Base-by-base conservation (phyloP, 371 early-diverging fungal species). In the Saksenaea oblongispora region DNA sequence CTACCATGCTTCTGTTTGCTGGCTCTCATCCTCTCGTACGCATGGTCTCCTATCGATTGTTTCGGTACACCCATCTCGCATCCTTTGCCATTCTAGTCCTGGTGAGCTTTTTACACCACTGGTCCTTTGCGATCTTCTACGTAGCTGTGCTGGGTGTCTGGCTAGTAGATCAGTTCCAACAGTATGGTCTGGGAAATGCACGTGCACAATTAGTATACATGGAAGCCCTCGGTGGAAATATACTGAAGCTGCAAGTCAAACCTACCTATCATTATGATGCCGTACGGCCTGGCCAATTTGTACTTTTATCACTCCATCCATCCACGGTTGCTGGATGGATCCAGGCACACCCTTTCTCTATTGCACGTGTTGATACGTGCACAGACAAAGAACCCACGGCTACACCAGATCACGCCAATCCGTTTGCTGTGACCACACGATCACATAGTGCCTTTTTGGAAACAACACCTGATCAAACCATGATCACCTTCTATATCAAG, bases 11-110 rank as follows among this genome's bases (percentile, higher is more conserved):
- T 1, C 60, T 76, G 0, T 10, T 70, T 1, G 55, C 76, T 14
- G 74, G 76, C 0, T 68, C 80, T 2, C 80, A 80, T 56, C 65
- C 76, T 0, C 31, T 80, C 5, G 62, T 80, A 7, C 71, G 80
- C 10, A 41, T 59, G 3, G 3, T 68, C 0, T 69, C 73, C 0
- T 80, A 80, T 53, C 65, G 72, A 0, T n/a, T 80, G 9, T 80
- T 80, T 57, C 80, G 75, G 1, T 36, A 65, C 15, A 60, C 72
- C 0, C 80, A 80, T 56, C 15, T 80, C 1, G 7, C 31, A 1
- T 54, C 73, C 0, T 70, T 80, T 44, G 22, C 54, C 8, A 36
- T 28, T 2, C 14, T 80, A 37, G 55, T 71, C 11, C 11, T 64
- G 14, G 28, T 71, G 0, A 73, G 76, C 1, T 58, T 61, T 2